A percentile compares a stretch with the other conserved stretches of the same genome.
phyloP scores from a whole-genome alignment of 2,329 filamentous ascomycete genomes.

The Exserohilum turcica region DNA sequence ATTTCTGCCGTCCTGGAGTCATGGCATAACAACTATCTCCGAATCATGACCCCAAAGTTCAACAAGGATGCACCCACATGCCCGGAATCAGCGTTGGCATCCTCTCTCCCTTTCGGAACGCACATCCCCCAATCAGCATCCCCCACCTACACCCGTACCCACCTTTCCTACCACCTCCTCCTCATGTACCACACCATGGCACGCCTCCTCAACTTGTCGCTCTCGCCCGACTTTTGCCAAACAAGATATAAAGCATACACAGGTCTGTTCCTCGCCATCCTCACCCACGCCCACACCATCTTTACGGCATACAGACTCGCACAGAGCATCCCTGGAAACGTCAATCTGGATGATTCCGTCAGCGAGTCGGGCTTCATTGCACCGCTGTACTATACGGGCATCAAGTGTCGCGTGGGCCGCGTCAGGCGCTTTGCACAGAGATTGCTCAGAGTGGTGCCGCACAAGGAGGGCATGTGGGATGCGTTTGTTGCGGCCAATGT shows the following conservation, averaged over 20 bases:
- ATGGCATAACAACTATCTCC: conserved; percentile 4
- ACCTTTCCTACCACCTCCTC: conserved; percentile 13
- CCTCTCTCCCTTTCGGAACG: background rate
- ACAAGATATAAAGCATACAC: conserved; percentile 30
- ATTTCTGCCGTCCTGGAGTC: background rate
- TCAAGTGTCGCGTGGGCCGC: conserved; percentile 54
- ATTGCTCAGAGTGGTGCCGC: conserved; percentile 36
- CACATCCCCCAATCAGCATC: background rate
- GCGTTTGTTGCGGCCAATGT: conserved; percentile 9
- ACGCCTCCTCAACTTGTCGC: conserved; percentile 19
- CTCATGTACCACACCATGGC: conserved; percentile 26
- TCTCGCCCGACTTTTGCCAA: background rate
- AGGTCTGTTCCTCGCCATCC: conserved; percentile 15
- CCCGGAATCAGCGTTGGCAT: background rate
- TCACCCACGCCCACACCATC: conserved; percentile 7
- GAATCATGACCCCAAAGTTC: background rate
- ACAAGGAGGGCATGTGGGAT: conserved; percentile 54
- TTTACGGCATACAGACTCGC: background rate
- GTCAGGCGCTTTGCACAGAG: conserved; percentile 50
- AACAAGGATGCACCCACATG: background rate
- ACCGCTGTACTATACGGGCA: conserved; percentile 30
- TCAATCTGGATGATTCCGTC: conserved; percentile 6
- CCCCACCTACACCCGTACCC: background rate
- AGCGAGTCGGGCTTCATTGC: conserved; percentile 25
- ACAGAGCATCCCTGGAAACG: background rate